Percentiles rank a stretch among this genome's conserved stretches.
phyloP scores from a whole-genome alignment of 441 rosid species.

The Populus hybrid region DNA sequence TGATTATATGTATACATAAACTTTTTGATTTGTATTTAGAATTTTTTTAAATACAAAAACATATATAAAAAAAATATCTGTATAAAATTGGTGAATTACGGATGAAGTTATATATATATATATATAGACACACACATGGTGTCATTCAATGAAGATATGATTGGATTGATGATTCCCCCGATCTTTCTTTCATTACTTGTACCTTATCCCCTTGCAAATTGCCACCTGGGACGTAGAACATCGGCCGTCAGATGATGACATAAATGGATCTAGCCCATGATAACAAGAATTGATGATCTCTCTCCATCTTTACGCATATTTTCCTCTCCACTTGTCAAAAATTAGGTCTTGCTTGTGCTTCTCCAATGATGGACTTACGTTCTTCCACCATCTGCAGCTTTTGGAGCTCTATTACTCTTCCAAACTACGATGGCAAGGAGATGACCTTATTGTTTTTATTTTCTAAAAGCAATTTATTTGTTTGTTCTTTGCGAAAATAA shows the following conservation, averaged over 20 bases:
- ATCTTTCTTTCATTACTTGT: conserved; percentile 4
- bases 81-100: too few species aligned
- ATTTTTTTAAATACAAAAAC: too few species aligned
- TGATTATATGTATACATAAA: rapidly evolving
- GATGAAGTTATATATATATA: too few species aligned
- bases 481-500: not conserved
- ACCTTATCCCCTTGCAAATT: conserved; percentile 7
- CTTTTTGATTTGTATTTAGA: too few species aligned
- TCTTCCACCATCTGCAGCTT: conserved; percentile 1
- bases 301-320: too few species aligned
- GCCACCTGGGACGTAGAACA: conserved; percentile 2
- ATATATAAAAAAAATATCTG: too few species aligned
- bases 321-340: not conserved
- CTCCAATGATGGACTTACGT: conserved; percentile 4
- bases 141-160: conserved; percentile 20
- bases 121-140: not conserved
- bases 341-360: not conserved
- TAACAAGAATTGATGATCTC: not conserved
- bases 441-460: not conserved
- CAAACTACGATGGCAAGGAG: not conserved
- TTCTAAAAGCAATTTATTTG: not conserved
- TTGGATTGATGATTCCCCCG: conserved; percentile 16
- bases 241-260: conserved; percentile 9
- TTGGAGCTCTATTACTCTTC: not conserved
- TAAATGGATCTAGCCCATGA: not conserved